A percentile compares a stretch with the other conserved stretches of the same genome.
Evolutionary conservation across 164 flowering plant species (phyloP).

Genomic region (Magnolia officinalis): DNA sequence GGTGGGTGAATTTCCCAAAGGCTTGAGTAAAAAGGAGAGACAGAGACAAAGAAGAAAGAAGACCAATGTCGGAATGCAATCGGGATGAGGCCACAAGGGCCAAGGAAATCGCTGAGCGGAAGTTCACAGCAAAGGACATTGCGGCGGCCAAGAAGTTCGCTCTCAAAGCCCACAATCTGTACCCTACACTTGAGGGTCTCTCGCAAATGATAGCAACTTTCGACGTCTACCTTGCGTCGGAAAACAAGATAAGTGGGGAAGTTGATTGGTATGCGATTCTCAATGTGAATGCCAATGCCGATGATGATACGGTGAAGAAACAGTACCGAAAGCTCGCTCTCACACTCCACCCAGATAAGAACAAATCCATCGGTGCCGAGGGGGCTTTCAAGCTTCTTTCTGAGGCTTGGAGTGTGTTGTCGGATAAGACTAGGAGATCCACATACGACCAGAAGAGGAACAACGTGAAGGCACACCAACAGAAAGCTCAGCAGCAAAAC

Average conservation of each 20-base stretch:
- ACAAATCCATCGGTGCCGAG: constrained; percentile 84
- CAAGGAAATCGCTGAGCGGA: constrained; percentile 45
- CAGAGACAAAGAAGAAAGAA: constrained; percentile 1
- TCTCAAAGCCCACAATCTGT: constrained; percentile 60
- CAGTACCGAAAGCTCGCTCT: constrained; percentile 80
- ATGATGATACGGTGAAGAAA: constrained; percentile 65
- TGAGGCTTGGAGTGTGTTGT: constrained; percentile 86
- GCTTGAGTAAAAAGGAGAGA: neutral
- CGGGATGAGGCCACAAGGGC: constrained; percentile 53
- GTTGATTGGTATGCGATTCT: constrained; percentile 77
- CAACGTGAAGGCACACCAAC: constrained; percentile 10
- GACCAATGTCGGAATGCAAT: constrained; percentile 36
- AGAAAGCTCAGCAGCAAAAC: constrained; percentile 18
- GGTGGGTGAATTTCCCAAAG: neutral
- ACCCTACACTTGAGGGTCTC: constrained; percentile 51
- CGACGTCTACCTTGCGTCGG: constrained; percentile 40
- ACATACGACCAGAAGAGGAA: constrained; percentile 62
- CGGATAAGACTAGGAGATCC: constrained; percentile 55
- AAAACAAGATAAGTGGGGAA: constrained; percentile 27
- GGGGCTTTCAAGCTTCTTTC: constrained; percentile 82
- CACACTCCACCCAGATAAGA: constrained; percentile 89
- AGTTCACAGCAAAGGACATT: constrained; percentile 26
- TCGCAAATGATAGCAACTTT: constrained; percentile 45
- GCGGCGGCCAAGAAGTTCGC: constrained; percentile 54
- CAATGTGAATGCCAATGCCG: constrained; percentile 55